A percentile compares a stretch with the other conserved stretches of the same genome.
Evolutionary conservation across 257 asterid species (phyloP).

Genomic region (Marsdenia floribunda): DNA sequence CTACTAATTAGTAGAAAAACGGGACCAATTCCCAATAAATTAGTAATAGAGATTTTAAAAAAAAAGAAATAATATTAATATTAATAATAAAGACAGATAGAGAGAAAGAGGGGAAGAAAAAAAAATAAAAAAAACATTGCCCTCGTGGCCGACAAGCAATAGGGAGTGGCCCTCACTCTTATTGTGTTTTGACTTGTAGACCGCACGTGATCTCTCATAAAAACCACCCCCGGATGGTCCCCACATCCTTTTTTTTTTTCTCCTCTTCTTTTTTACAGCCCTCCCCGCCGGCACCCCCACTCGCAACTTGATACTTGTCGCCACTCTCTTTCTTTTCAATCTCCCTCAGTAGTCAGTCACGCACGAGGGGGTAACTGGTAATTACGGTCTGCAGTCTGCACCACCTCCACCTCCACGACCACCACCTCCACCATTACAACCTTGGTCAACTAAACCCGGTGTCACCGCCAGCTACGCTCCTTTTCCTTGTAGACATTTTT

Average conservation of each 20-base stretch:
- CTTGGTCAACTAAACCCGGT: conserved; percentile 1
- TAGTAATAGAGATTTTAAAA: too few relatives aligned
- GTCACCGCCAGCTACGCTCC: neutral
- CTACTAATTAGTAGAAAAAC: neutral
- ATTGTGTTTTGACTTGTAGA: conserved; percentile 15
- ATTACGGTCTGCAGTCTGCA: neutral
- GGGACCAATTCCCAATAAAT: conserved; percentile 14
- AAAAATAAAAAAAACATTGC: neutral
- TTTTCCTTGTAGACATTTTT: neutral
- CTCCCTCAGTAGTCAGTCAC: conserved; percentile 7
- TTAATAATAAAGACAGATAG: too few relatives aligned
- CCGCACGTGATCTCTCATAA: conserved; percentile 18
- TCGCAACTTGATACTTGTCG: conserved; percentile 3
- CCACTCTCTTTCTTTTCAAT: neutral
- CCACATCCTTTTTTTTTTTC: neutral
- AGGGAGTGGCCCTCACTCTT: conserved; percentile 3
- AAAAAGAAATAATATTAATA: too few relatives aligned
- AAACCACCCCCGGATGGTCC: neutral
- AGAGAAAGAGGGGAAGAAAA: neutral
- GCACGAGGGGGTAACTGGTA: conserved; percentile 11
- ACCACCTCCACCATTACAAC: neutral
- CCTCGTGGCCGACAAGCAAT: conserved; percentile 24
- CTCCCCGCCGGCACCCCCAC: neutral
- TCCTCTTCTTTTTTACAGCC: neutral
- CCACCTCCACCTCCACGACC: too few relatives aligned